These are phyloP conservation scores for Periglandula ipomoeae DNA, from an alignment of 2,329 filamentous ascomycete genomes.

Conservation along the genomic window DNA sequence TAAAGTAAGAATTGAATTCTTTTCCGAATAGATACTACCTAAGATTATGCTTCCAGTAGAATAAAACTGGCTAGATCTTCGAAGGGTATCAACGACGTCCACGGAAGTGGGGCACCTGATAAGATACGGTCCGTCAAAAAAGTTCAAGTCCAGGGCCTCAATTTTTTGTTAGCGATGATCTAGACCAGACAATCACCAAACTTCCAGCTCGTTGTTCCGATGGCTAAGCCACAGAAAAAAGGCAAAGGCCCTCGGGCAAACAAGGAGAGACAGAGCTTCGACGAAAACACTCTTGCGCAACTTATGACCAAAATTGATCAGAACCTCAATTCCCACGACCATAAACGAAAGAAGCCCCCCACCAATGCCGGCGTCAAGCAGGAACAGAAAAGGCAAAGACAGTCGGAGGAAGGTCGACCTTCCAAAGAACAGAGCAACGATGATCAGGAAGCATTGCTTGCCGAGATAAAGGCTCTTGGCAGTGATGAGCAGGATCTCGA, in stretches of 20 bases:
- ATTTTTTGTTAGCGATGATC: not conserved
- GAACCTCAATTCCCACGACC: conserved; percentile 32
- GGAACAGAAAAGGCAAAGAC: conserved; percentile 29
- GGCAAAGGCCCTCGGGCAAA: conserved; percentile 20
- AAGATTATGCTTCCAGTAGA: not conserved
- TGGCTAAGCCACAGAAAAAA: conserved; percentile 30
- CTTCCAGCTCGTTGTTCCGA: conserved; percentile 11
- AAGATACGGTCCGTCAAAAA: conserved; percentile 12
- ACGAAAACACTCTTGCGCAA: conserved; percentile 40
- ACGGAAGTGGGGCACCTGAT: conserved; percentile 10
- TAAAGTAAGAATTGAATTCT: not conserved
- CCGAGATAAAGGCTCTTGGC: conserved; percentile 56
- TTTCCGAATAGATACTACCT: not conserved
- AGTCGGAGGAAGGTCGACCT: conserved; percentile 14
- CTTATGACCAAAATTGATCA: conserved; percentile 50
- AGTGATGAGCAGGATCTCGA: conserved; percentile 57
- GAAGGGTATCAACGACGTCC: not conserved
- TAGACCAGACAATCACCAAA: not conserved
- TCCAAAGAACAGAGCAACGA: conserved; percentile 18
- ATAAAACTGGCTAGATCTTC: not conserved
- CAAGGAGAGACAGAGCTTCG: conserved; percentile 25
- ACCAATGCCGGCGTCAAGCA: conserved; percentile 24
- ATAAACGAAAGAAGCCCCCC: conserved; percentile 36
- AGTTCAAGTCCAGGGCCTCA: conserved; percentile 4
- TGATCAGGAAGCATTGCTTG: conserved; percentile 37